Evolutionary conservation across 2,329 filamentous ascomycete genomes (phyloP).

Genomic region (Penicillium decumbens): DNA sequence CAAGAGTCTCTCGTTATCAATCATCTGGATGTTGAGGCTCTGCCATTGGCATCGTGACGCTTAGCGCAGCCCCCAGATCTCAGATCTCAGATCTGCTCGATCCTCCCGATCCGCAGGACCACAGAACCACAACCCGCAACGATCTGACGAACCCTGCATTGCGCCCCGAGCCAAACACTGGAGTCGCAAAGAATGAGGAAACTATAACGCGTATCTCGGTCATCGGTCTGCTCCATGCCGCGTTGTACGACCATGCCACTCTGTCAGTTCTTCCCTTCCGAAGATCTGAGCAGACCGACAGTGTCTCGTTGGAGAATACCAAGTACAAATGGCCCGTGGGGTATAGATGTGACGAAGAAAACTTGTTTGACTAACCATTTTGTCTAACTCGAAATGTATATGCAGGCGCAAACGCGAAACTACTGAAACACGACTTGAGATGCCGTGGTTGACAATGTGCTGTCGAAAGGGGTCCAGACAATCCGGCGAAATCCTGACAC

Average conservation of each 20-base stretch:
- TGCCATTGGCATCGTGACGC: neutral
- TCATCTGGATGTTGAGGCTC: neutral
- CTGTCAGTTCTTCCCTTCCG: neutral
- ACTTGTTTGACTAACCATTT: slow-evolving; percentile 18
- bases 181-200: neutral
- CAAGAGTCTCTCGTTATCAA: neutral
- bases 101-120: slow-evolving; percentile 9
- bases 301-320: neutral
- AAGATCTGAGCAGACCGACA: neutral
- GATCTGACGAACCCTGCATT: neutral
- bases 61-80: neutral
- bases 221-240: neutral
- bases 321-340: neutral
- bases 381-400: slow-evolving; percentile 15
- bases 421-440: neutral
- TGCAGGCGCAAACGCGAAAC: slow-evolving; percentile 11
- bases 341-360: slow-evolving; percentile 6
- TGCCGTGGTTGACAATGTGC: neutral
- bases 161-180: neutral
- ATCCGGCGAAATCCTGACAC: neutral
- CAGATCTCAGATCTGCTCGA: slow-evolving; percentile 1
- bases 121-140: slow-evolving; percentile 2
- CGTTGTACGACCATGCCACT: slow-evolving; percentile 5
- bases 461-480: neutral
- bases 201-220: neutral